A percentile compares a stretch with the other conserved stretches of the same genome.
Evolutionary conservation across 208 protist genomes (phyloP).

Genomic region (Leishmania tarentolae): DNA sequence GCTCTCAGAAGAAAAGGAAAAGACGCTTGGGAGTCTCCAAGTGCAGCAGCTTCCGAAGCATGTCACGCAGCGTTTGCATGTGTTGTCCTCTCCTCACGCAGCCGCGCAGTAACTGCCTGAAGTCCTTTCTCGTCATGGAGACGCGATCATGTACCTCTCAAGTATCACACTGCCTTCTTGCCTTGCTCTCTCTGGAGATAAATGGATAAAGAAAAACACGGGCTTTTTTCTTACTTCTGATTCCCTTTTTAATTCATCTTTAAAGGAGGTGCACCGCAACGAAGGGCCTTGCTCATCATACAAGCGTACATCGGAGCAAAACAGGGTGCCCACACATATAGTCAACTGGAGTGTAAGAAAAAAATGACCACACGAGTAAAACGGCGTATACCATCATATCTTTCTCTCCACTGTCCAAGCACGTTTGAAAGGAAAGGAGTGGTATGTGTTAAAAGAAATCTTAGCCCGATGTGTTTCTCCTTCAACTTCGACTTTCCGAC

Average conservation of each 20-base stretch:
- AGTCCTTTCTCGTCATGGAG: background rate
- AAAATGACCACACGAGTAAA: background rate
- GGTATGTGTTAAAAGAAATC: background rate
- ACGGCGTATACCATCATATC: background rate
- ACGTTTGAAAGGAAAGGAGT: background rate
- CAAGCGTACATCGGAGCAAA: slow-evolving; percentile 4
- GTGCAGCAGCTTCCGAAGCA: background rate
- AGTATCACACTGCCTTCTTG: background rate
- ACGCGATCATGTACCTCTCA: background rate
- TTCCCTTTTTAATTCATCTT: background rate
- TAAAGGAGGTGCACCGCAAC: slow-evolving; percentile 7
- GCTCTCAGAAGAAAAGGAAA: background rate
- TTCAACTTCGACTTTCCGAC: background rate
- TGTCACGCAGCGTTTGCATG: background rate
- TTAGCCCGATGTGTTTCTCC: background rate
- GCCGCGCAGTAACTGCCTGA: background rate
- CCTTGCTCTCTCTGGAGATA: background rate
- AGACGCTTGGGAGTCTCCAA: background rate
- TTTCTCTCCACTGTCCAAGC: background rate
- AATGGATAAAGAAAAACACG: background rate
- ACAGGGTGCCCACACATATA: background rate
- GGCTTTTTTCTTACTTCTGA: background rate
- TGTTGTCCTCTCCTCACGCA: background rate
- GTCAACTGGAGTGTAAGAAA: background rate
- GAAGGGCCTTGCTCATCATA: slow-evolving; percentile 5